phyloP scores from a whole-genome alignment of 2,329 filamentous ascomycete genomes.

The Ophiostoma sp. region DNA sequence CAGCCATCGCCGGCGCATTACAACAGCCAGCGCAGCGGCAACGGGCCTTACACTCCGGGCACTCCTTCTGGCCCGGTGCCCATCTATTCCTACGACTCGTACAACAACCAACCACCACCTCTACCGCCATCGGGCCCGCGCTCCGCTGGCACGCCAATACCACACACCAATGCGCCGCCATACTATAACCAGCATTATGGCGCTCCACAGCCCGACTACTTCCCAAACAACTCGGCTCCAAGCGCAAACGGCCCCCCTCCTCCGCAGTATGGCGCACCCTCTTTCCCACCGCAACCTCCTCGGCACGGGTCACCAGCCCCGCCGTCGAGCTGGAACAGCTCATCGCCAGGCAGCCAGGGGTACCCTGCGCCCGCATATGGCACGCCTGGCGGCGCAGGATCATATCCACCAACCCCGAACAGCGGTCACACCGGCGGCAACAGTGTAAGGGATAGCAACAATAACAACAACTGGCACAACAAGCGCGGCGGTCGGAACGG shows the following conservation, averaged over 20 bases:
- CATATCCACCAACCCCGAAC: background rate
- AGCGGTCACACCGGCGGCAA: background rate
- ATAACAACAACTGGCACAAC: background rate
- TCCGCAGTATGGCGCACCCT: slow-evolving; percentile 21
- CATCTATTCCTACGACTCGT: background rate
- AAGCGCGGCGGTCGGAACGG: slow-evolving; percentile 11
- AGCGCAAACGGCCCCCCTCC: slow-evolving; percentile 28
- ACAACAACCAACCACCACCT: slow-evolving; percentile 12
- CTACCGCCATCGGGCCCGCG: background rate
- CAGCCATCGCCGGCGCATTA: slow-evolving; percentile 25
- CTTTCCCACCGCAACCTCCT: slow-evolving; percentile 24
- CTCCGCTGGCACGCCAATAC: slow-evolving; percentile 8
- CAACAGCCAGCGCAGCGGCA: slow-evolving; percentile 23
- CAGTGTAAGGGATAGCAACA: background rate
- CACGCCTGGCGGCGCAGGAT: background rate
- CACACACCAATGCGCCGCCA: slow-evolving; percentile 1
- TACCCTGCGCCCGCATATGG: background rate
- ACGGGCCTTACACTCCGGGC: slow-evolving; percentile 23
- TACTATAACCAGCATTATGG: slow-evolving; percentile 25
- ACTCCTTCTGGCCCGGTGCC: slow-evolving; percentile 13
- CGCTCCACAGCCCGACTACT: slow-evolving; percentile 21
- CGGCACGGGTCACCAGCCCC: slow-evolving; percentile 9
- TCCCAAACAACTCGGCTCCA: slow-evolving; percentile 23
- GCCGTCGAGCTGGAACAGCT: slow-evolving; percentile 11
- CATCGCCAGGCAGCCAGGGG: background rate